A percentile compares a stretch with the other conserved stretches of the same genome.
These are phyloP conservation scores for Bjerkandera adusta DNA, from an alignment of 1,284 basidiomycete genomes.

Conservation along the genomic window DNA sequence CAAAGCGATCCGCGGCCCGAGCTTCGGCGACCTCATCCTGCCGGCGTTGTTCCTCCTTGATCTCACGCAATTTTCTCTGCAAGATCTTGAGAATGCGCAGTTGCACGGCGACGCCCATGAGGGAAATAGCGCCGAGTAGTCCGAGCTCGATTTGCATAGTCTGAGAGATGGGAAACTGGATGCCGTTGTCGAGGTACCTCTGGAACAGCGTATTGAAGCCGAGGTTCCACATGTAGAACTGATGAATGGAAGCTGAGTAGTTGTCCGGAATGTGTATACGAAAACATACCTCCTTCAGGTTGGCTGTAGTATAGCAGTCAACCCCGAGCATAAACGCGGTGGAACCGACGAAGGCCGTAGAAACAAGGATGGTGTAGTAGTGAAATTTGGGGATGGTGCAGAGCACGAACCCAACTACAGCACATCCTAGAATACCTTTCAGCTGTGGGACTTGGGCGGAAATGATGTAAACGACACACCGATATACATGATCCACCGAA, in stretches of 20 bases:
- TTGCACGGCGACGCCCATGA: constrained; percentile 90
- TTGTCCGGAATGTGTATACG: not conserved
- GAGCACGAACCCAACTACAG: constrained; percentile 45
- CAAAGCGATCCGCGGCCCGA: constrained; percentile 72
- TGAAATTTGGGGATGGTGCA: constrained; percentile 58
- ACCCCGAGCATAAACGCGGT: constrained; percentile 91
- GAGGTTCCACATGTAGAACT: constrained; percentile 96
- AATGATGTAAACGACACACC: constrained; percentile 43
- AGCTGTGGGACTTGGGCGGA: constrained; percentile 43
- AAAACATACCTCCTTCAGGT: constrained; percentile 79
- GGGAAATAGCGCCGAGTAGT: constrained; percentile 74
- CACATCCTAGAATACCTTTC: constrained; percentile 26
- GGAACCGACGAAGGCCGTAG: constrained; percentile 88
- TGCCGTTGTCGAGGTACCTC: constrained; percentile 63
- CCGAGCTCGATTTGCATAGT: constrained; percentile 94
- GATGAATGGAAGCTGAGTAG: constrained; percentile 2
- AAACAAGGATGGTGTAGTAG: constrained; percentile 77
- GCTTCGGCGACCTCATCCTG: constrained; percentile 76
- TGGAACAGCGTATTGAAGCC: constrained; percentile 82
- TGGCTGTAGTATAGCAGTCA: constrained; percentile 90
- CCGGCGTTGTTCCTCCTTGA: constrained; percentile 72
- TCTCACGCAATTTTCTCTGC: constrained; percentile 75
- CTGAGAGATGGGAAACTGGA: constrained; percentile 81
- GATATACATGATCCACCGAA: constrained; percentile 87
- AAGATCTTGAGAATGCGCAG: constrained; percentile 81